These are phyloP conservation scores for Epichloe uncinata DNA, from an alignment of 2,329 filamentous ascomycete species.

Conservation along the genomic window DNA sequence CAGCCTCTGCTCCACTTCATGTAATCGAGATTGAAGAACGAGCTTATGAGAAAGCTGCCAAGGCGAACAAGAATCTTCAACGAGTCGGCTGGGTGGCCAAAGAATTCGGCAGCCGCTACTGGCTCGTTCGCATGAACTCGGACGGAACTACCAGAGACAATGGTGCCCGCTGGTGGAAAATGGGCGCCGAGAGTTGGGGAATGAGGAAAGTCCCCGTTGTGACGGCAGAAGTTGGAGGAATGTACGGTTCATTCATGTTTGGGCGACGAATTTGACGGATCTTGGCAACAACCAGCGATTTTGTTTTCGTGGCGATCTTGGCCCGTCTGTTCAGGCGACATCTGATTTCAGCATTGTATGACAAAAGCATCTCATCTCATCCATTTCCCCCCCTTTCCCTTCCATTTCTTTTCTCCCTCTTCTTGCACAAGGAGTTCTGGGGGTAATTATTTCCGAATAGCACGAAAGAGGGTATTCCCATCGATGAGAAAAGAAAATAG, in stretches of 20 bases:
- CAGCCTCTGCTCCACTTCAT: conserved; percentile 52
- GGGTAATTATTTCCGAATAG: neutral
- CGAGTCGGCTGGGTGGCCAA: conserved; percentile 56
- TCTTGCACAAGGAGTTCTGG: conserved; percentile 8
- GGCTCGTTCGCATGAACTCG: conserved; percentile 48
- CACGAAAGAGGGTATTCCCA: neutral
- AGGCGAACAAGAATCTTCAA: conserved; percentile 46
- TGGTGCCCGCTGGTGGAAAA: conserved; percentile 60
- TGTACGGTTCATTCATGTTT: conserved; percentile 68
- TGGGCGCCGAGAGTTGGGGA: conserved; percentile 74
- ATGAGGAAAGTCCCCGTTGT: conserved; percentile 89
- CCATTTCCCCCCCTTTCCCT: neutral
- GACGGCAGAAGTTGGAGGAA: conserved; percentile 80
- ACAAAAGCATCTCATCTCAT: conserved; percentile 12
- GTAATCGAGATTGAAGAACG: conserved; percentile 65
- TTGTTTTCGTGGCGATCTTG: neutral
- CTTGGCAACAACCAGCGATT: neutral
- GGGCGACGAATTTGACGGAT: conserved; percentile 38
- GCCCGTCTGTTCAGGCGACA: neutral
- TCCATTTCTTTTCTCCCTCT: neutral
- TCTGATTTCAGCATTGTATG: neutral
- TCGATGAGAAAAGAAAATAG: neutral
- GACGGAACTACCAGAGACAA: conserved; percentile 22
- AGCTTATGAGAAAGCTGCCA: conserved; percentile 49
- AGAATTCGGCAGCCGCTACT: conserved; percentile 51